phyloP scores from a whole-genome alignment of 768 basidiomycete species.

The Leucosporidium creatinivorum region DNA sequence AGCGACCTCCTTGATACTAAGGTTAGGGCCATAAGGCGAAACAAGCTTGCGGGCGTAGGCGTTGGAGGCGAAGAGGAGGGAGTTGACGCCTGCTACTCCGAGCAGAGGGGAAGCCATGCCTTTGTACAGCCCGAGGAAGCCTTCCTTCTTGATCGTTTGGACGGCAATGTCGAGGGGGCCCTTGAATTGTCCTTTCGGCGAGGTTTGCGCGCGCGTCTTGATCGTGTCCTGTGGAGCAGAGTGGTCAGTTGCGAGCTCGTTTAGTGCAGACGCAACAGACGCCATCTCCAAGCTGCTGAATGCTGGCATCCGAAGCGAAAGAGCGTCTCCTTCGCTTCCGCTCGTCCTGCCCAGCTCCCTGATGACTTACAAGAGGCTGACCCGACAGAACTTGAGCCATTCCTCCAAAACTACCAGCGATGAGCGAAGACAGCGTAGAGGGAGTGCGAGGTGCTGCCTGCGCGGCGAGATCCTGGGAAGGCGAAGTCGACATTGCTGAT shows the following conservation, averaged over 20 bases:
- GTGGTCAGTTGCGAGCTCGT: background rate
- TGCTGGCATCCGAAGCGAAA: background rate
- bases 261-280: background rate
- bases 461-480: too few species aligned
- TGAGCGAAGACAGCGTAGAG: conserved; percentile 43
- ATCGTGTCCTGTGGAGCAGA: conserved; percentile 32
- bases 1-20: conserved; percentile 71
- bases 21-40: conserved; percentile 65
- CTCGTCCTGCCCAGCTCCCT: too few species aligned
- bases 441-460: background rate
- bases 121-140: conserved; percentile 89
- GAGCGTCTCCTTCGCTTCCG: background rate
- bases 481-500: too few species aligned
- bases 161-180: conserved; percentile 84
- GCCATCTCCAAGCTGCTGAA: background rate
- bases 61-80: conserved; percentile 86
- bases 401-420: conserved; percentile 83
- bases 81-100: conserved; percentile 93
- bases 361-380: conserved; percentile 56
- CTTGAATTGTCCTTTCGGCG: conserved; percentile 51
- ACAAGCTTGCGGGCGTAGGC: conserved; percentile 70
- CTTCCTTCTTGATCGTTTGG: conserved; percentile 77
- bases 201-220: conserved; percentile 44
- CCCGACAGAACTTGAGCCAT: conserved; percentile 92
- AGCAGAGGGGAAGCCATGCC: conserved; percentile 91